phyloP scores from a whole-genome alignment of 768 basidiomycete species.

The Mycena polygramma region DNA sequence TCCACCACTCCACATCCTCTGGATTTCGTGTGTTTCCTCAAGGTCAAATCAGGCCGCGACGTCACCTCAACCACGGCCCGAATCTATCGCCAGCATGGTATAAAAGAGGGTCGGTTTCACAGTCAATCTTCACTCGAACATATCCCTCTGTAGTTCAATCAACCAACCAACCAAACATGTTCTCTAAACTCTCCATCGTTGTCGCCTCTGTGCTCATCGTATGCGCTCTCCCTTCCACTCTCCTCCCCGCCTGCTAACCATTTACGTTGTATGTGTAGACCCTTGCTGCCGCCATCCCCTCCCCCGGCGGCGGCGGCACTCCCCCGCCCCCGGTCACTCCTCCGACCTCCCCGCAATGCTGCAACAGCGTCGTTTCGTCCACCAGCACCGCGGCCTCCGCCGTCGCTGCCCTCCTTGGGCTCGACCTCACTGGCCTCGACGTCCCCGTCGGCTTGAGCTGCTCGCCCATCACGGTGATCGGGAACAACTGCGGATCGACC shows the following conservation, averaged over 20 bases:
- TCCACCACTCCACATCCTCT: too few relatives aligned
- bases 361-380: neutral
- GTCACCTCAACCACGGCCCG: too few relatives aligned
- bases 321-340: neutral
- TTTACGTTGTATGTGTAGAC: neutral
- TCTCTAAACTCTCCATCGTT: neutral
- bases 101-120: neutral
- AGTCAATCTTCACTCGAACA: neutral
- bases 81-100: neutral
- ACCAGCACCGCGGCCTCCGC: neutral
- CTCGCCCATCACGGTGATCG: neutral
- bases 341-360: neutral
- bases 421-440: neutral
- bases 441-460: neutral
- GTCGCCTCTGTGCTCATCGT: conserved; percentile 1
- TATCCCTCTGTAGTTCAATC: neutral
- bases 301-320: too few relatives aligned
- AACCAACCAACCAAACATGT: neutral
- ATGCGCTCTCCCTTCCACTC: neutral
- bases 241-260: neutral
- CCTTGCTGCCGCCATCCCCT: neutral
- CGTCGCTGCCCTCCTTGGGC: neutral
- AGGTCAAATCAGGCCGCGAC: too few relatives aligned
- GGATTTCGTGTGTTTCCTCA: too few relatives aligned
- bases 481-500: neutral